phyloP scores from a whole-genome alignment of 768 basidiomycete species.

The Strobilomyces dryophilus region DNA sequence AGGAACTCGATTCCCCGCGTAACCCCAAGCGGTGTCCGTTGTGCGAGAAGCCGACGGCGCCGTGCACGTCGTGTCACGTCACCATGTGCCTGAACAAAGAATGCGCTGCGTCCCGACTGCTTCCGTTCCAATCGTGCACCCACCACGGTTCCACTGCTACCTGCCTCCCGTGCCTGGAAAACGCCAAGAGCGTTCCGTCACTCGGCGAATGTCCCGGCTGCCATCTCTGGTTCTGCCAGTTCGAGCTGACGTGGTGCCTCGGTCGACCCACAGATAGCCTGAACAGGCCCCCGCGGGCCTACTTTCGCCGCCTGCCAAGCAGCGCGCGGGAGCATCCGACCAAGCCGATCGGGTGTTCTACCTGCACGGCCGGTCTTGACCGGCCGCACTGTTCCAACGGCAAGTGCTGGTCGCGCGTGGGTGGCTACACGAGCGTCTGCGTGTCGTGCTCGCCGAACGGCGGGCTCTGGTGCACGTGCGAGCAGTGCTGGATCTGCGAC shows the following conservation, averaged over 20 bases:
- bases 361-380: conserved; percentile 3
- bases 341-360: conserved; percentile 11
- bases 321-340: conserved; percentile 12
- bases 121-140: conserved; percentile 17
- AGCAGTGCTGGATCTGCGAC: conserved; percentile 21
- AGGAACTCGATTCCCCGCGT: not conserved
- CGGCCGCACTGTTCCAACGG: conserved; percentile 10
- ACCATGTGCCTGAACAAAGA: conserved; percentile 17
- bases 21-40: conserved; percentile 9
- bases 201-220: conserved; percentile 21
- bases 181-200: not conserved
- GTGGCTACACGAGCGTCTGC: conserved; percentile 12
- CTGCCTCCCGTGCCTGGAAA: conserved; percentile 13
- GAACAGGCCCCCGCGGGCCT: not conserved
- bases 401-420: conserved; percentile 18
- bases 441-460: conserved; percentile 14
- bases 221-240: conserved; percentile 19
- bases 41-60: conserved; percentile 4
- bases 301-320: not conserved
- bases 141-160: conserved; percentile 3
- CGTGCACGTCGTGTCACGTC: conserved; percentile 7
- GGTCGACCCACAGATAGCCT: conserved; percentile 15
- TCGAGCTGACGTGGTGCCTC: conserved; percentile 21
- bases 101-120: conserved; percentile 15
- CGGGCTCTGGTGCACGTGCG: conserved; percentile 21